Base-by-base conservation (phyloP, 331 rosid species). In the Malus hybrid region DNA sequence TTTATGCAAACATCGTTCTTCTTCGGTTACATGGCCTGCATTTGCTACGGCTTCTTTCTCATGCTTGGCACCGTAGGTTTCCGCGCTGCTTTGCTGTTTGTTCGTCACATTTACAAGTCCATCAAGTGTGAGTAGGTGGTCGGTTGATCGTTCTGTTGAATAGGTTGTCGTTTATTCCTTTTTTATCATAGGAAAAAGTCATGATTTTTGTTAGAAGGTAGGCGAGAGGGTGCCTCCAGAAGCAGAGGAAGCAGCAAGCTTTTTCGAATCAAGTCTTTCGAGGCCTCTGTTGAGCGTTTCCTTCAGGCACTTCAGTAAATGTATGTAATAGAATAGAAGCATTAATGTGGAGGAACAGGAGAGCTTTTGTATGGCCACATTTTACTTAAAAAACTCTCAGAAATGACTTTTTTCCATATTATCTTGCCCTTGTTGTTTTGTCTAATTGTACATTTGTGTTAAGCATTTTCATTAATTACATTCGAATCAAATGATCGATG, bases 11-110 rank as follows among this genome's bases (percentile, higher is more conserved):
- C 93, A 39, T 91, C 98, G 0, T 93, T 93, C 88, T 93, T 93
- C 94, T 93, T 93, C 6, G 97, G 97, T 28, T 93, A 91, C 87
- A 93, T 93, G 98, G 96, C 96, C 52, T 91, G 98, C 93, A 93
- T 93, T 85, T 93, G 98, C 89, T 93, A 88, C 71, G 97, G 98
- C 69, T 93, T 93, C 90, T 93, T 93, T 71, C 96, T 93, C 80
- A 91, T 93, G 98, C 98, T 93, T 18, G 98, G 98, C 60, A 86
- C 88, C 4, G 88, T 91, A 15, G 98, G 98, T 66, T 93, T 93
- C 59, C 96, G 98, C 27, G 97, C 98, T 28, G 89, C 96, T 36
- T 73, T 93, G 78, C 83, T 93, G 82, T 93, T 93, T 83, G 96
- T 93, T 73, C 93, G 97, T 60, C 98, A 93, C 76, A 93, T 93